Conservation (phyloP, 345 rosid species). For the Murraya paniculata region DNA sequence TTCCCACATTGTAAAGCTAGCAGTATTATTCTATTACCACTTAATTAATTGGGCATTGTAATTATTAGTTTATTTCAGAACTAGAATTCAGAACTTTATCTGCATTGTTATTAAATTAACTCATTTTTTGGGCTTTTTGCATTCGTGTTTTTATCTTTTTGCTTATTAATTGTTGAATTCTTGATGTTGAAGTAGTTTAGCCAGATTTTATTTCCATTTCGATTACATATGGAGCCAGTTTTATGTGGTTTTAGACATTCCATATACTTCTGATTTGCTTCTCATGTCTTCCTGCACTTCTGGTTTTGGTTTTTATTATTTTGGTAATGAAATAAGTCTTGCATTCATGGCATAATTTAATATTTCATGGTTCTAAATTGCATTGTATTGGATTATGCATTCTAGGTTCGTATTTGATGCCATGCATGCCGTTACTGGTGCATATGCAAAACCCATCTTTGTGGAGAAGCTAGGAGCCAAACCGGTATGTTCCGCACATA, state of each 20-base stretch:
- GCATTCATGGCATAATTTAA: background rate
- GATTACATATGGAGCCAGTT: background rate
- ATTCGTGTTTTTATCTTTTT: background rate
- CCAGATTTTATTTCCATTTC: background rate
- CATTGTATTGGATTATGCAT: conserved; percentile 5
- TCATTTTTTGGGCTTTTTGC: background rate
- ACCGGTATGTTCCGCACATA: conserved; percentile 38
- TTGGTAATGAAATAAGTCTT: background rate
- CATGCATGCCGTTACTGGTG: conserved; percentile 97
- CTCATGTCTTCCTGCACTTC: background rate
- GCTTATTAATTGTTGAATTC: background rate
- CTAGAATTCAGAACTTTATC: background rate
- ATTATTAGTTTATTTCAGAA: background rate
- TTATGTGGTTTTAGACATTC: background rate
- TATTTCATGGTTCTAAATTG: conserved; percentile 1
- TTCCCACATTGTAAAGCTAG: background rate
- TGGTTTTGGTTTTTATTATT: background rate
- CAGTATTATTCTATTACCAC: background rate
- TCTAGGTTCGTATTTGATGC: conserved; percentile 85
- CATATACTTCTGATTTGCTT: background rate
- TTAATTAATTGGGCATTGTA: background rate
- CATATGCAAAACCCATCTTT: conserved; percentile 90
- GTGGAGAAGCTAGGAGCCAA: conserved; percentile 81
- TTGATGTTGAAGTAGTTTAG: background rate
- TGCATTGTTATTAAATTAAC: background rate